These are phyloP conservation scores for Ciborinia camelliae DNA, from an alignment of 2,329 filamentous ascomycete species.

Conservation along the genomic window DNA sequence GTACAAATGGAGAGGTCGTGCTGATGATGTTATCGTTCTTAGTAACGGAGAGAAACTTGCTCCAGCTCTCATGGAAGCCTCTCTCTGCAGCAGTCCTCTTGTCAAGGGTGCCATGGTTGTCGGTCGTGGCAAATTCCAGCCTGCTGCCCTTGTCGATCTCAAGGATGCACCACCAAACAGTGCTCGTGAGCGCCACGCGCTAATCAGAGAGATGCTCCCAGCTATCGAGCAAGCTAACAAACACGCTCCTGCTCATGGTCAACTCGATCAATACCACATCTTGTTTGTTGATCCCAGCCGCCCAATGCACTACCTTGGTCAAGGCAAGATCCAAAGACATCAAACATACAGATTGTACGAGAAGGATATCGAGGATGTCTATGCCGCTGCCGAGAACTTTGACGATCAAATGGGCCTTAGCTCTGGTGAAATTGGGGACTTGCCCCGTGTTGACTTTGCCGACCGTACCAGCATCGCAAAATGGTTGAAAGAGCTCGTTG, in stretches of 20 bases:
- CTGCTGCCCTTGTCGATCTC: slow-evolving; percentile 24
- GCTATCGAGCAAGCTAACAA: slow-evolving; percentile 37
- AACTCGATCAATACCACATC: slow-evolving; percentile 35
- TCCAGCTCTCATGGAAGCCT: slow-evolving; percentile 41
- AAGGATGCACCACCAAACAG: slow-evolving; percentile 3
- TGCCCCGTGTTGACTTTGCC: slow-evolving; percentile 19
- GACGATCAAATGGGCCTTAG: slow-evolving; percentile 16
- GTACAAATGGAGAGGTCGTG: slow-evolving; percentile 23
- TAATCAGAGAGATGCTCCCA: slow-evolving; percentile 35
- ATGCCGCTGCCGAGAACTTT: slow-evolving; percentile 27
- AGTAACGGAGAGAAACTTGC: slow-evolving; percentile 46
- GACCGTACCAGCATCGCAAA: slow-evolving; percentile 16
- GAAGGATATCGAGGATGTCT: slow-evolving; percentile 38
- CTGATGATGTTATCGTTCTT: slow-evolving; percentile 26
- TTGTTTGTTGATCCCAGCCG: slow-evolving; percentile 35
- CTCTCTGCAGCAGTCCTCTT: slow-evolving; percentile 38
- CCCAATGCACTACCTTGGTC: slow-evolving; percentile 38
- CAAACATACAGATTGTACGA: slow-evolving; percentile 36
- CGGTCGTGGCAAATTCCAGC: slow-evolving; percentile 33
- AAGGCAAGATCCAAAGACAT: slow-evolving; percentile 41
- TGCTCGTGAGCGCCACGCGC: slow-evolving; percentile 15
- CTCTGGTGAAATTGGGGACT: slow-evolving; percentile 7
- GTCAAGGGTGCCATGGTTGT: slow-evolving; percentile 39
- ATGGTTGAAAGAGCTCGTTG: slow-evolving; percentile 16
- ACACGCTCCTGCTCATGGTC: slow-evolving; percentile 34